Percentiles rank a stretch among this genome's conserved stretches.
Conservation (phyloP, 768 basidiomycete genomes). For the Suillus spraguei region DNA sequence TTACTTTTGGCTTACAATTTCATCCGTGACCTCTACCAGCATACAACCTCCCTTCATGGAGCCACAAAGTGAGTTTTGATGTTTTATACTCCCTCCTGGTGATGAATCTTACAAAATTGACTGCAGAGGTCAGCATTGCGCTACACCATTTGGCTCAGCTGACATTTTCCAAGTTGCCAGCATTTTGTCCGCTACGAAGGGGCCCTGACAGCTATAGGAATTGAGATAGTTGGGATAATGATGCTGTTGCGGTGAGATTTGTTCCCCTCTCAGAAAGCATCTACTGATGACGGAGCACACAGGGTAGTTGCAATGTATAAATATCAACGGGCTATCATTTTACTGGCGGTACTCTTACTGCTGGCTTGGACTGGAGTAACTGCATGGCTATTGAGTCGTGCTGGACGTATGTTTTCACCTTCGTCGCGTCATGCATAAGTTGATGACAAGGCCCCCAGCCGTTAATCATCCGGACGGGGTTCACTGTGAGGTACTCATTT, state of each 20-base stretch:
- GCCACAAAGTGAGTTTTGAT: not conserved
- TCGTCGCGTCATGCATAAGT: not conserved
- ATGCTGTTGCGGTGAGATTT: slow-evolving; percentile 44
- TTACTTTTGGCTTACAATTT: not conserved
- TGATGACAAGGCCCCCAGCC: slow-evolving; percentile 1
- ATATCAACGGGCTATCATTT: slow-evolving; percentile 9
- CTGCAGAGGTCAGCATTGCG: not conserved
- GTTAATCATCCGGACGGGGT: slow-evolving; percentile 16
- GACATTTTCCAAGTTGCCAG: slow-evolving; percentile 35
- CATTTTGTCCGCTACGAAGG: slow-evolving; percentile 58
- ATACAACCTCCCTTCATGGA: slow-evolving; percentile 20
- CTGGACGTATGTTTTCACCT: slow-evolving; percentile 42
- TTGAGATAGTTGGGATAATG: slow-evolving; percentile 41
- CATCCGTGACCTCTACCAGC: slow-evolving; percentile 13
- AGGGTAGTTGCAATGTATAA: slow-evolving; percentile 26
- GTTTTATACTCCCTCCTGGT: not conserved
- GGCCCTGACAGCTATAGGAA: slow-evolving; percentile 44
- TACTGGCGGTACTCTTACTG: slow-evolving; percentile 33
- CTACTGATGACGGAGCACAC: not conserved
- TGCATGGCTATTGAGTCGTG: slow-evolving; percentile 53
- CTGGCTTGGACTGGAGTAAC: slow-evolving; percentile 48
- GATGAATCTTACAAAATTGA: slow-evolving; percentile 11
- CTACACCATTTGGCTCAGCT: not conserved
- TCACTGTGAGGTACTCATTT: slow-evolving; percentile 16
- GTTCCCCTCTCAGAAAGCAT: not conserved